These are phyloP conservation scores for Kwoniella newhampshirensis DNA, from an alignment of 768 basidiomycete species.

Conservation along the genomic window DNA sequence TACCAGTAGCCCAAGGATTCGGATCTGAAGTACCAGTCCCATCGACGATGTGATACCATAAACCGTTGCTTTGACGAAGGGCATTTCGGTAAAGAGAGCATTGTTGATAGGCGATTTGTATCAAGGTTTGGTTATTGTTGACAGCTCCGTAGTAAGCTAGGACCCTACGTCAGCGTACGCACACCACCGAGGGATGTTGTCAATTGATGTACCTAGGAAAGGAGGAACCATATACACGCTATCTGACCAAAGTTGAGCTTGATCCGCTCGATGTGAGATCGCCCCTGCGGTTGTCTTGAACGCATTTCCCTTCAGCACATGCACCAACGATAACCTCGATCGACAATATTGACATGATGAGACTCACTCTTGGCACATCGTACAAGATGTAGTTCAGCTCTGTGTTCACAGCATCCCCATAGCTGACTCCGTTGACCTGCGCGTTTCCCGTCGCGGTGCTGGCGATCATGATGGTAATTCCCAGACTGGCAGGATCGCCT, in stretches of 20 bases:
- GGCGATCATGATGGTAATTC: slow-evolving; percentile 42
- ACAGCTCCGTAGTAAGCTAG: slow-evolving; percentile 54
- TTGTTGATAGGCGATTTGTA: slow-evolving; percentile 56
- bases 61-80: slow-evolving; percentile 47
- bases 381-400: slow-evolving; percentile 47
- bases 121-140: slow-evolving; percentile 53
- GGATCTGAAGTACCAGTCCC: slow-evolving; percentile 43
- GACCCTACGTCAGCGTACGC: background rate
- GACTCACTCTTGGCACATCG: slow-evolving; percentile 46
- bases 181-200: background rate
- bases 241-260: slow-evolving; percentile 52
- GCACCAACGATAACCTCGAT: background rate
- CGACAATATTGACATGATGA: background rate
- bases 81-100: slow-evolving; percentile 56
- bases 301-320: background rate
- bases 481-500: slow-evolving; percentile 52
- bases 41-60: slow-evolving; percentile 55
- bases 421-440: slow-evolving; percentile 42
- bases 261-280: slow-evolving; percentile 55
- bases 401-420: slow-evolving; percentile 40
- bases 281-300: slow-evolving; percentile 54
- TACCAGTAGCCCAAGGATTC: slow-evolving; percentile 56
- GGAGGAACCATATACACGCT: slow-evolving; percentile 57
- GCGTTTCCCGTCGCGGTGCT: slow-evolving; percentile 30
- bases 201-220: slow-evolving; percentile 51